A percentile compares a stretch with the other conserved stretches of the same genome.
Evolutionary conservation across 2,329 filamentous ascomycete species (phyloP).

Genomic region (Beauveria bassiana): DNA sequence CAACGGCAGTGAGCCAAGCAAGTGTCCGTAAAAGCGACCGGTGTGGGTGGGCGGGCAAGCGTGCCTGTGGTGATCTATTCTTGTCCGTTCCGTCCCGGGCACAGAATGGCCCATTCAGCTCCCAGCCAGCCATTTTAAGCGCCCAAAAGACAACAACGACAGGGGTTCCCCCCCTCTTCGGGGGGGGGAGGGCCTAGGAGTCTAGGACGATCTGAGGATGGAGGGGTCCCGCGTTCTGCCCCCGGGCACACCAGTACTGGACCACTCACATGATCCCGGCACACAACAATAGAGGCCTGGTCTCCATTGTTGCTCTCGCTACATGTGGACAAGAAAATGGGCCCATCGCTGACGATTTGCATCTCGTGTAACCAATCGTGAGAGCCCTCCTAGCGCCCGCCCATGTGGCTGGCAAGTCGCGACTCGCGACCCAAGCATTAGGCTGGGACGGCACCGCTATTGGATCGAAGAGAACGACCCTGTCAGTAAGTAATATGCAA

Average conservation of each 20-base stretch:
- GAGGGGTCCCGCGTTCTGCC: not conserved
- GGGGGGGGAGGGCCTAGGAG: too few relatives aligned
- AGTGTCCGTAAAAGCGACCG: not conserved
- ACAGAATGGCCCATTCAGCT: not conserved
- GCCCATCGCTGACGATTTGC: constrained; percentile 2
- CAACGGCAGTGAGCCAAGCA: not conserved
- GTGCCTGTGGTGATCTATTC: not conserved
- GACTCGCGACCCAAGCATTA: not conserved
- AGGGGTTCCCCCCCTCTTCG: too few relatives aligned
- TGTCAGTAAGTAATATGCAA: not conserved
- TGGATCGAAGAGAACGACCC: not conserved
- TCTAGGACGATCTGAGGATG: not conserved
- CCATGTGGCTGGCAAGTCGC: not conserved
- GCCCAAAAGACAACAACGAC: not conserved
- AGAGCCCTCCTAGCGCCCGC: constrained; percentile 6
- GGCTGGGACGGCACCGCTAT: not conserved
- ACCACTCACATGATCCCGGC: not conserved
- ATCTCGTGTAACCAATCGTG: constrained; percentile 3
- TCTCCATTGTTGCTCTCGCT: not conserved
- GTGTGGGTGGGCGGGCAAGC: not conserved
- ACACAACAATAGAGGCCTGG: not conserved
- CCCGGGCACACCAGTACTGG: not conserved
- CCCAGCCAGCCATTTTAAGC: not conserved
- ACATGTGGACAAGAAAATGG: not conserved
- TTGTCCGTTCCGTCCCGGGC: not conserved